Conservation (phyloP, 2,329 filamentous ascomycete species). For the Aspergillus sp. region DNA sequence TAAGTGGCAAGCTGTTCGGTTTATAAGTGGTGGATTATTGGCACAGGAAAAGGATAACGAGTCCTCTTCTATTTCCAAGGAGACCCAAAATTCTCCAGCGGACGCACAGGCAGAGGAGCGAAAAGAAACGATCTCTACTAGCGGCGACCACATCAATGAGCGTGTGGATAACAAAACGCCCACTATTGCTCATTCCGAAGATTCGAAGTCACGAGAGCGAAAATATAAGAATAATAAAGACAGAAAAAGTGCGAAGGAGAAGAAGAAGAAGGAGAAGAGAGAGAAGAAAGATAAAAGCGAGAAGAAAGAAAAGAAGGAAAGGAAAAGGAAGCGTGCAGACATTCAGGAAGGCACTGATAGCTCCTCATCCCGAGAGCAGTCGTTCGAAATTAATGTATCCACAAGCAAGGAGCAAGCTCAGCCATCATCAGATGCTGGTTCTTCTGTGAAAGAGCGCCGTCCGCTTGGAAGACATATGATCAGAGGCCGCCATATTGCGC, state of each 20-base stretch:
- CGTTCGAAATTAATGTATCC: conserved; percentile 19
- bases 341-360: conserved; percentile 26
- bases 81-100: conserved; percentile 25
- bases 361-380: conserved; percentile 1
- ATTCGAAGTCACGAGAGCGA: background rate
- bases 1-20: conserved; percentile 78
- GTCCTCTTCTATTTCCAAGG: conserved; percentile 18
- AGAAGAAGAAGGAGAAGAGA: conserved; percentile 21
- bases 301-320: conserved; percentile 32
- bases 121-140: background rate
- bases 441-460: conserved; percentile 48
- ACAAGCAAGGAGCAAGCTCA: conserved; percentile 41
- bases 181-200: background rate
- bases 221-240: conserved; percentile 13
- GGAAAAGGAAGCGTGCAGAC: conserved; percentile 37
- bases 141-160: background rate
- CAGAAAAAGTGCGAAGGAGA: conserved; percentile 7
- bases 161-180: background rate
- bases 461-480: conserved; percentile 68
- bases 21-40: conserved; percentile 79
- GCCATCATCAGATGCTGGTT: conserved; percentile 45
- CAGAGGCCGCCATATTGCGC: conserved; percentile 78
- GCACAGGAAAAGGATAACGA: conserved; percentile 57
- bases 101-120: background rate
- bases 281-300: conserved; percentile 13